Evolutionary conservation across 106 monocot genomes (phyloP).

Genomic region (Phalaenopsis aphrodite): DNA sequence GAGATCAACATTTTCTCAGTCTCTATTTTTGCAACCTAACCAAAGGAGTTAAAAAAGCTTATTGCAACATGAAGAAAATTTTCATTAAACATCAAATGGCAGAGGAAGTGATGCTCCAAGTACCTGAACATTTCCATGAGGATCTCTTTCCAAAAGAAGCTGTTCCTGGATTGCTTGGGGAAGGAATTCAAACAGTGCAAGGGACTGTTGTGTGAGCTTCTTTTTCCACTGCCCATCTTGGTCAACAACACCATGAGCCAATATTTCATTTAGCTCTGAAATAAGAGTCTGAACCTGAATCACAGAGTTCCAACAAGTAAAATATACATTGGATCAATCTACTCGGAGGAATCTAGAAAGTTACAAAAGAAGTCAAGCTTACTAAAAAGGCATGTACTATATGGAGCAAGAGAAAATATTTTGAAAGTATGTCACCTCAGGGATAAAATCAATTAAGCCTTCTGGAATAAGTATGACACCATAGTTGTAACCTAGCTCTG

Average conservation of each 20-base stretch:
- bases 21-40: constrained; percentile 94
- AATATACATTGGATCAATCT: not conserved
- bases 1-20: constrained; percentile 92
- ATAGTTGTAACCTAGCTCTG: constrained; percentile 83
- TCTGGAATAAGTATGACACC: constrained; percentile 98
- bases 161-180: constrained; percentile 94
- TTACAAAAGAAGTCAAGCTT: not conserved
- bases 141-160: constrained; percentile 88
- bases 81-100: not conserved
- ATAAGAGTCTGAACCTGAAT: constrained; percentile 92
- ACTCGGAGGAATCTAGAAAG: not conserved
- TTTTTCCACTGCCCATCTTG: constrained; percentile 76
- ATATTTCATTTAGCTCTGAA: constrained; percentile 86
- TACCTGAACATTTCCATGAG: constrained; percentile 97
- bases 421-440: constrained; percentile 51
- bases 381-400: not conserved
- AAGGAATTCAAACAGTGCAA: constrained; percentile 68
- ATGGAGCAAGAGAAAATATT: not conserved
- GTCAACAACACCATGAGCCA: constrained; percentile 90
- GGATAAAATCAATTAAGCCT: constrained; percentile 97
- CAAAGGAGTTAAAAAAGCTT: constrained; percentile 1
- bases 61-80: not conserved
- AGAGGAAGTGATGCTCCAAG: not conserved
- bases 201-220: constrained; percentile 64
- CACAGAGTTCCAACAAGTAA: not conserved